Evolutionary conservation across 805 yeast species (phyloP).

Genomic region (Wickerhamiella domercqiae): DNA sequence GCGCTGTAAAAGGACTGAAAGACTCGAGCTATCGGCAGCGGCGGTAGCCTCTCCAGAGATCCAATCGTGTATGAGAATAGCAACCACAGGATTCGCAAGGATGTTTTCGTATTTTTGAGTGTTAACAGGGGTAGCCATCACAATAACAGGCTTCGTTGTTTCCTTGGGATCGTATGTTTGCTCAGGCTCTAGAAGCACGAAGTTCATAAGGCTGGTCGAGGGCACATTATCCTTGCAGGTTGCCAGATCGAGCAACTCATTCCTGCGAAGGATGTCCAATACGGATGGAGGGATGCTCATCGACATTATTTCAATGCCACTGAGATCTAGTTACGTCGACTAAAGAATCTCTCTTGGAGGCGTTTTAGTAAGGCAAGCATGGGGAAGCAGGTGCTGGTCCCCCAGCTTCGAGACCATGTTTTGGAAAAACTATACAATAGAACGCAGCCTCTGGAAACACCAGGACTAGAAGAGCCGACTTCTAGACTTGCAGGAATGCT

Average conservation of each 20-base stretch:
- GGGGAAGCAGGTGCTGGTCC: too few species aligned
- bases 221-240: constrained; percentile 64
- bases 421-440: constrained; percentile 21
- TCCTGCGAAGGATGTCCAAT: constrained; percentile 11
- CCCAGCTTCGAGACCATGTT: constrained; percentile 11
- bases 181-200: constrained; percentile 34
- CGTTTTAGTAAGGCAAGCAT: too few species aligned
- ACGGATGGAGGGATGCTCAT: constrained; percentile 9
- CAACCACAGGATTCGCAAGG: constrained; percentile 54
- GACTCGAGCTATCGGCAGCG: constrained; percentile 25
- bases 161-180: constrained; percentile 20
- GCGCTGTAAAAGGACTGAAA: constrained; percentile 50
- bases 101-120: constrained; percentile 69
- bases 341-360: too few species aligned
- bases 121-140: constrained; percentile 54
- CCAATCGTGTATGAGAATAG: constrained; percentile 86
- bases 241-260: constrained; percentile 52
- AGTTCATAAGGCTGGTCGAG: constrained; percentile 85
- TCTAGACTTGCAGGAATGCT: constrained; percentile 42
- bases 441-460: constrained; percentile 16
- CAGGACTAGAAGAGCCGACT: constrained; percentile 26
- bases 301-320: too few species aligned
- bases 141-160: constrained; percentile 16
- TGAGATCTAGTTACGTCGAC: too few species aligned
- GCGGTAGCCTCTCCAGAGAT: constrained; percentile 34